Evolutionary conservation across 768 basidiomycete genomes (phyloP).

Genomic region (Termitomyces sp.): DNA sequence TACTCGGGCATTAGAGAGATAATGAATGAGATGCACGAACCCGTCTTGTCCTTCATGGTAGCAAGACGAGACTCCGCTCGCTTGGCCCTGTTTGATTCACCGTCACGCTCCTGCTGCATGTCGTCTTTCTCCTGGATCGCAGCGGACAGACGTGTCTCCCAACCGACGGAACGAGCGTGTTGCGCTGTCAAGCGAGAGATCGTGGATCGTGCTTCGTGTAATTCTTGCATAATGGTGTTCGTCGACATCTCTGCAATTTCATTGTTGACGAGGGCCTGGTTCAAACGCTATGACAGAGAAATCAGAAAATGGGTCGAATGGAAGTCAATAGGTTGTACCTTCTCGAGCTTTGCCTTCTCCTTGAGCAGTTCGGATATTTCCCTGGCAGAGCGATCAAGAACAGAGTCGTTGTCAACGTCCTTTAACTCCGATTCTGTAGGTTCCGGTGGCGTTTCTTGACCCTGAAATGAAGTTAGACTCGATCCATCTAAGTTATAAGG

Average conservation of each 20-base stretch:
- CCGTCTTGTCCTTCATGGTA: slow-evolving; percentile 61
- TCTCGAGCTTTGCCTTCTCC: slow-evolving; percentile 61
- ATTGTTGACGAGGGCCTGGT: slow-evolving; percentile 73
- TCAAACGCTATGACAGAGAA: slow-evolving; percentile 49
- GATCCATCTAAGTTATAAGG: neutral
- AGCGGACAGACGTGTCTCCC: slow-evolving; percentile 59
- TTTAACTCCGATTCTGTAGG: slow-evolving; percentile 1
- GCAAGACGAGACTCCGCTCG: slow-evolving; percentile 62
- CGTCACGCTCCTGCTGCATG: slow-evolving; percentile 75
- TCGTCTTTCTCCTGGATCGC: slow-evolving; percentile 79
- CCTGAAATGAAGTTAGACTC: slow-evolving; percentile 2
- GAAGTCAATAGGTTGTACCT: slow-evolving; percentile 29
- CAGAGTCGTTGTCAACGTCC: slow-evolving; percentile 15
- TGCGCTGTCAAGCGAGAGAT: slow-evolving; percentile 66
- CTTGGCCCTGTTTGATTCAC: slow-evolving; percentile 60
- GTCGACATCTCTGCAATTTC: slow-evolving; percentile 80
- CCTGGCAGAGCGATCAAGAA: slow-evolving; percentile 26
- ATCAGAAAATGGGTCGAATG: slow-evolving; percentile 1
- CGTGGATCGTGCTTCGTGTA: slow-evolving; percentile 65
- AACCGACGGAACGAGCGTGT: slow-evolving; percentile 64
- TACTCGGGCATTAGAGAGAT: neutral
- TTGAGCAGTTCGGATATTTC: slow-evolving; percentile 32
- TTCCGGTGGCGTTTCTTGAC: neutral
- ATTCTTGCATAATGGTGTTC: slow-evolving; percentile 65
- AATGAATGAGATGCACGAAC: slow-evolving; percentile 32